Percentiles rank a stretch among this genome's conserved stretches.
Conservation (phyloP, 2,329 filamentous ascomycete species). For the Aureobasidium sp. region DNA sequence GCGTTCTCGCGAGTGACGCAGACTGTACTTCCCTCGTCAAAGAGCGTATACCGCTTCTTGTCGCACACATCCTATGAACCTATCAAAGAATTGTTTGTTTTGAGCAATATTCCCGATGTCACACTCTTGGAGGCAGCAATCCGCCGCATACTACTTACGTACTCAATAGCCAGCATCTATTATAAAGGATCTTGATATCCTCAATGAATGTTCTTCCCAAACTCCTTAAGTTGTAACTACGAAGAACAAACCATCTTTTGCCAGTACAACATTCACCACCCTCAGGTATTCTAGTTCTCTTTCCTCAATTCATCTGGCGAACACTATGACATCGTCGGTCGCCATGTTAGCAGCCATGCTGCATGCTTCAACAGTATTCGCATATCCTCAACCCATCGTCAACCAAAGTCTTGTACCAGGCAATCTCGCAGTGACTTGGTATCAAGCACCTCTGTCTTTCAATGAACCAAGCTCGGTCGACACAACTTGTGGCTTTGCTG, state of each 20-base stretch:
- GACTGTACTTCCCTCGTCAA: background rate
- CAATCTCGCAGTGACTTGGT: constrained; percentile 12
- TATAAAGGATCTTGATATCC: background rate
- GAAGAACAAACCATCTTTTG: background rate
- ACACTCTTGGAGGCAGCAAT: background rate
- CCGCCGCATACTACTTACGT: background rate
- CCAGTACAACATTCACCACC: too few relatives aligned
- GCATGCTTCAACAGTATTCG: background rate
- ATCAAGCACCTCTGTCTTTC: constrained; percentile 16
- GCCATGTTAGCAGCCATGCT: background rate
- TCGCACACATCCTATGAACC: background rate
- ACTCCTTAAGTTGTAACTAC: background rate
- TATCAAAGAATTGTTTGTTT: background rate
- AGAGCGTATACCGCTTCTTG: background rate
- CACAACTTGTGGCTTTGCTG: constrained; percentile 16
- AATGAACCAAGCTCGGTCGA: background rate
- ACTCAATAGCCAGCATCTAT: background rate
- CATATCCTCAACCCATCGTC: background rate
- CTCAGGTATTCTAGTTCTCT: background rate
- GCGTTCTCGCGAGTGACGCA: background rate
- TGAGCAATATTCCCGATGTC: background rate
- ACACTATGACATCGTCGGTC: background rate
- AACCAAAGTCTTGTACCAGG: background rate
- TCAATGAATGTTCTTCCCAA: background rate
- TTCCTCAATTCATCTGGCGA: background rate